phyloP scores from a whole-genome alignment of 73 alveolate species.

The Blepharisma stoltei region DNA sequence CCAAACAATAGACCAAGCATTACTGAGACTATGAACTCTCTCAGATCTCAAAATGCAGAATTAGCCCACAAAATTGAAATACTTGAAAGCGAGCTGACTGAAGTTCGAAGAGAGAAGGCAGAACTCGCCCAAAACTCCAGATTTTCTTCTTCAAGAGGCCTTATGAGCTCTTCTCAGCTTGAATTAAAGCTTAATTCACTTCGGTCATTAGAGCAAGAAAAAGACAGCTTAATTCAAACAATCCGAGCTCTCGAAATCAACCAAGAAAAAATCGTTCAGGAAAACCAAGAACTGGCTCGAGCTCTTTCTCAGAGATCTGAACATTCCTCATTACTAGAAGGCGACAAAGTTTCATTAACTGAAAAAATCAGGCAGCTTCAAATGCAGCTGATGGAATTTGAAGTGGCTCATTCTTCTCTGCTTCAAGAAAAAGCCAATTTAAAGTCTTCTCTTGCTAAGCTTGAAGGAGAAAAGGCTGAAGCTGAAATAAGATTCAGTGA shows the following conservation, averaged over 20 bases:
- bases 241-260: background rate
- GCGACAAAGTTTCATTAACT: background rate
- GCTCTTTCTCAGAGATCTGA: background rate
- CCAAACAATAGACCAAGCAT: too few species aligned
- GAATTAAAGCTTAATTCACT: too few species aligned
- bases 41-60: too few species aligned
- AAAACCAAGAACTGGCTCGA: conserved; percentile 15
- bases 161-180: too few species aligned
- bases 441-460: conserved; percentile 4
- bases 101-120: too few species aligned
- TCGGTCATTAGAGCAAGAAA: background rate
- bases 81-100: too few species aligned
- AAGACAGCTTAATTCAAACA: background rate
- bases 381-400: background rate
- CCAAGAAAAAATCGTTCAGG: background rate
- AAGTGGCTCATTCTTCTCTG: background rate
- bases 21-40: too few species aligned
- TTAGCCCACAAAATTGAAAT: too few species aligned
- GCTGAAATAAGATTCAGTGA: background rate
- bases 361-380: conserved; percentile 5
- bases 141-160: too few species aligned
- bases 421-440: background rate
- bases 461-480: background rate
- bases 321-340: background rate
- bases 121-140: too few species aligned